Evolutionary conservation across 805 yeast species (phyloP).

Genomic region (Candida andamanensis): DNA sequence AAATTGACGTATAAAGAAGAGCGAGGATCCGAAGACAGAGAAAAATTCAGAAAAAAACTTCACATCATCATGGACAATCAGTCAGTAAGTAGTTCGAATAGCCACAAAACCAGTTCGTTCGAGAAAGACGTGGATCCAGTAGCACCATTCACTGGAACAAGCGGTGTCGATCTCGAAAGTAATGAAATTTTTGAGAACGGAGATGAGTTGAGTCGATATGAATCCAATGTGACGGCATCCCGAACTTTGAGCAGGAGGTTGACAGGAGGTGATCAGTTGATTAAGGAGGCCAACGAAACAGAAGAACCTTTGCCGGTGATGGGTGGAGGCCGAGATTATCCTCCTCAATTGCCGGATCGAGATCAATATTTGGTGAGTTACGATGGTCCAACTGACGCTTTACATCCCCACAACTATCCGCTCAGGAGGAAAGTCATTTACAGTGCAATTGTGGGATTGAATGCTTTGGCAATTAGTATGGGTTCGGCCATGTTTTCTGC

Average conservation of each 20-base stretch:
- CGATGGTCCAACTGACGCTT: slow-evolving; percentile 76
- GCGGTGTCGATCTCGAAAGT: no score
- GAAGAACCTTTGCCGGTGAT: slow-evolving; percentile 39
- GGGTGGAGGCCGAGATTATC: slow-evolving; percentile 65
- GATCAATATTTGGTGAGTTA: slow-evolving; percentile 61
- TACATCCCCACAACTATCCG: slow-evolving; percentile 78
- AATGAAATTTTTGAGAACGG: slow-evolving; percentile 11
- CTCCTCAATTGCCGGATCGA: slow-evolving; percentile 54
- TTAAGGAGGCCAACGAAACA: slow-evolving; percentile 20
- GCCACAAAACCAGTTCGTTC: slow-evolving; percentile 3
- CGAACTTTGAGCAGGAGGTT: slow-evolving; percentile 19
- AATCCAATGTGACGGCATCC: slow-evolving; percentile 17
- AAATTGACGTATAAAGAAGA: not conserved
- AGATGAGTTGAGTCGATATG: slow-evolving; percentile 21
- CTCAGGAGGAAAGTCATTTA: slow-evolving; percentile 18
- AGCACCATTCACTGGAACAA: not conserved
- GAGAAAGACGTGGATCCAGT: slow-evolving; percentile 4
- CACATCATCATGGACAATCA: slow-evolving; percentile 1
- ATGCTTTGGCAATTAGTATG: slow-evolving; percentile 49
- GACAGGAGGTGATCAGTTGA: slow-evolving; percentile 23
- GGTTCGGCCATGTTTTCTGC: slow-evolving; percentile 83
- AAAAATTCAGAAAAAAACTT: not conserved
- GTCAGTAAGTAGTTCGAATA: not conserved
- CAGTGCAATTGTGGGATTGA: slow-evolving; percentile 24
- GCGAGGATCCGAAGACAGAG: not conserved